Conservation (phyloP, 2,329 filamentous ascomycete species). For the Botrytis fragariae region DNA sequence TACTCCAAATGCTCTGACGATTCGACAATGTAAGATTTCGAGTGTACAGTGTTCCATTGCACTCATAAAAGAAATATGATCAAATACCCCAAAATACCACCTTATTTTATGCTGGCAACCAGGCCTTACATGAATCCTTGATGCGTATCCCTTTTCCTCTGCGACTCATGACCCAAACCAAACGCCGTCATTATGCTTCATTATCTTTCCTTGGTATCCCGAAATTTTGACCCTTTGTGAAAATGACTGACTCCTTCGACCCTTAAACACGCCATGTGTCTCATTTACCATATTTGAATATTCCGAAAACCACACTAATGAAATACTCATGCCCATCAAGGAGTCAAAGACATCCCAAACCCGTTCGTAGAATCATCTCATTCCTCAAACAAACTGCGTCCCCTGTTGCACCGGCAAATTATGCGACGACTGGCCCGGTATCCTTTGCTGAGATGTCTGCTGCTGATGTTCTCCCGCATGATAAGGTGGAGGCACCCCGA, state of each 20-base stretch:
- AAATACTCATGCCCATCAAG: no score
- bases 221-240: not conserved
- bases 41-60: not conserved
- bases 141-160: not conserved
- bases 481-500: constrained; percentile 3
- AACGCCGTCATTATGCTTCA: not conserved
- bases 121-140: not conserved
- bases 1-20: not conserved
- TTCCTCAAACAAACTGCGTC: constrained; percentile 13
- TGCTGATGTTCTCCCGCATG: not conserved
- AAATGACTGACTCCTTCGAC: not conserved
- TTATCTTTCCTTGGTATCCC: not conserved
- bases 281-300: not conserved
- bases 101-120: not conserved
- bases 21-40: not conserved
- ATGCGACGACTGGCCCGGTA: constrained; percentile 7
- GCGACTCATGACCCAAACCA: not conserved
- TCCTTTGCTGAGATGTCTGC: not conserved
- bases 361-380: not conserved
- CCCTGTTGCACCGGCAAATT: constrained; percentile 8
- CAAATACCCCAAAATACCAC: not conserved
- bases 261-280: not conserved
- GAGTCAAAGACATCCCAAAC: no score
- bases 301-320: not conserved
- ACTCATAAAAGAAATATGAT: not conserved